Evolutionary conservation across 1,139 yeast species (phyloP), one percentile per base, ranked within the genome.

Genomic region (Suhomyces maxii): DNA sequence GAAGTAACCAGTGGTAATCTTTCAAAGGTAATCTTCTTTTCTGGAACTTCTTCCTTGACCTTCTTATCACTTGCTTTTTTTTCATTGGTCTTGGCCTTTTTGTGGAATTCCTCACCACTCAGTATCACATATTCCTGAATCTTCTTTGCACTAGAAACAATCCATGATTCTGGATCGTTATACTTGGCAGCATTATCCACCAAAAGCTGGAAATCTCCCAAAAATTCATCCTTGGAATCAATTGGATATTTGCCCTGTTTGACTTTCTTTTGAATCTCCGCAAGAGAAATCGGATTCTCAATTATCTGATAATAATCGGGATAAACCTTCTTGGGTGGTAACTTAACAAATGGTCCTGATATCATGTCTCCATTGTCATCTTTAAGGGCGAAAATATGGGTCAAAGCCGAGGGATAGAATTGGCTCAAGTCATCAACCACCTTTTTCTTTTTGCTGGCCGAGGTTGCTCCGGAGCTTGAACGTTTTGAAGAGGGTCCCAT

Each of bases 221-320:
- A 51, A 52, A 84, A 81, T 41, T 76, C 82, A 1, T 60, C 66
- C 0, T 65, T 52, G 2, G 66, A 51, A 7, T 53, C 50, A 11
- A 44, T 40, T 0, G 64, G 45, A 50, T 77, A 78, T 34, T 60
- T 67, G 13, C 68, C 68, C 39, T 56, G 64, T 26, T 63, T 62
- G 44, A 68, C 66, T 58, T 73, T 83, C 57, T 63, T 72, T 53
- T 73, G 79, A 37, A 86, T 84, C 53, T 87, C 95, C 40, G 79
- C 65, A 10, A 88, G 63, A 1, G 93, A 83, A 8, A 87, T 79
- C 3, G 96, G 95, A n/a, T 69, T 61, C 26, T 66, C 64, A 33
- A 88, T 82, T 49, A 84, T 73, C 45, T 81, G 78, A 61, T 84
- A 87, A 65, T 91, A 93, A 59, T 88, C 95, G 0, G 97, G 96